Evolutionary conservation across 139 green algal species (phyloP).

Genomic region (Marvania coccoides): DNA sequence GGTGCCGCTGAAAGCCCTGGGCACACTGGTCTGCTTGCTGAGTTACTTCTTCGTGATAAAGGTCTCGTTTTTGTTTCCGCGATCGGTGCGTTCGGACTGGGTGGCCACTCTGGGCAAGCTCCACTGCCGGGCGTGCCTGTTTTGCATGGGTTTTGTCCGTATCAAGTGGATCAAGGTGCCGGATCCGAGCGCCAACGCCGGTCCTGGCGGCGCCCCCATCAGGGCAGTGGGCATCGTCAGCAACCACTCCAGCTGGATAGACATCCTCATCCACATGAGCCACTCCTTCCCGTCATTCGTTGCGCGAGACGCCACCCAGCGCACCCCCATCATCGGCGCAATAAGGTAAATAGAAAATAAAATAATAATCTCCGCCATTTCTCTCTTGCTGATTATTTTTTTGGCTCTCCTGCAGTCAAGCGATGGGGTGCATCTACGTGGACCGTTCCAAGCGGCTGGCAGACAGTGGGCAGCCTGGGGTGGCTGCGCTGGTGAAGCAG

Average conservation of each 20-base stretch:
- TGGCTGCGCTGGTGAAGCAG: constrained; percentile 34
- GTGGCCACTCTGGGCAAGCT: constrained; percentile 39
- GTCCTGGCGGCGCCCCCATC: neutral
- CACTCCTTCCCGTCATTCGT: constrained; percentile 74
- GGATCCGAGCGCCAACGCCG: neutral
- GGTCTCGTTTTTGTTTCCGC: constrained; percentile 21
- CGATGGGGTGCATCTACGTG: constrained; percentile 81
- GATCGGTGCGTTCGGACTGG: neutral
- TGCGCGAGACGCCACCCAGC: constrained; percentile 43
- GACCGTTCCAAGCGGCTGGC: constrained; percentile 42
- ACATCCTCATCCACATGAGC: constrained; percentile 84
- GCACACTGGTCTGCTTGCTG: constrained; percentile 25
- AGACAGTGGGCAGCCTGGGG: constrained; percentile 3
- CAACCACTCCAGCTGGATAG: constrained; percentile 75
- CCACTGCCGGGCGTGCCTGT: constrained; percentile 48
- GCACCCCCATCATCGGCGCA: constrained; percentile 59
- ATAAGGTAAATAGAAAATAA: constrained; percentile 59
- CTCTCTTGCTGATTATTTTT: neutral
- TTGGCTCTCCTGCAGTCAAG: constrained; percentile 38
- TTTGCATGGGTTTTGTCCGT: constrained; percentile 60
- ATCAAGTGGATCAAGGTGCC: constrained; percentile 43
- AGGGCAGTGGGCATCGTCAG: constrained; percentile 49
- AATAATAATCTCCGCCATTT: neutral
- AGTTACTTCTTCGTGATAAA: constrained; percentile 39
- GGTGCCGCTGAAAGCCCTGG: constrained; percentile 43